Evolutionary conservation across 75 land plant genomes (phyloP), one percentile per base, ranked within the genome.

Genomic region (Cryptomeria japonica): DNA sequence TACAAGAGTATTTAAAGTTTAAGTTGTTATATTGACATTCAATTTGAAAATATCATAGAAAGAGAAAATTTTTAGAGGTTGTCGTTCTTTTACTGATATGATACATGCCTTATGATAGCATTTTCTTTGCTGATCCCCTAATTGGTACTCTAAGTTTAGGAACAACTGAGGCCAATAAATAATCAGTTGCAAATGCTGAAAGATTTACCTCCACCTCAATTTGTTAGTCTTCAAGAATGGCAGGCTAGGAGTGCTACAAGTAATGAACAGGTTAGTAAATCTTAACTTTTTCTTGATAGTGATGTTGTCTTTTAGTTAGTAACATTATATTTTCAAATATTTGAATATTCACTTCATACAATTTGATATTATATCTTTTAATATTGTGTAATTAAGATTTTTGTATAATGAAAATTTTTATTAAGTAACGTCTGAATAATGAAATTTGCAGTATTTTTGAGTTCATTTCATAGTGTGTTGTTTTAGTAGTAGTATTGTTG

Each of bases 201-300:
- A 80, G 49, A 41, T 80, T 25, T 80, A 25, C 9, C 32, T 80
- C 47, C 49, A 5, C 83, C 49, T 80, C 49, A 80, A 16, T 80
- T 41, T 80, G 12, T 80, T 42, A 80, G 83, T 31, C 83, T 80
- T 25, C 31, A 80, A 80, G 47, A 49, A 19, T 80, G 47, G 83
- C 32, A 80, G 83, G 83, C 32, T 44, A 42, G 11, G n/a, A 3
- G 12, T 44, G 12, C 49, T 80, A 47, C 44, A 10, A 22, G 10
- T 38, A 28, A 41, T 28, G 83, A 44, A 44, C 12, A 7, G 47
- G 83, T 80, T 8, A 80, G 32, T 80, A 44, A 25, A 41, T 5
- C 11, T 39, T 28, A 44, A 73, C 0, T 80, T 80, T 78, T 41
- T 80, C 5, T 78, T 78, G 42, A 78, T 12, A 6, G 38, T 78